Conservation (phyloP, 306 rosid species). For the Corylus americana region DNA sequence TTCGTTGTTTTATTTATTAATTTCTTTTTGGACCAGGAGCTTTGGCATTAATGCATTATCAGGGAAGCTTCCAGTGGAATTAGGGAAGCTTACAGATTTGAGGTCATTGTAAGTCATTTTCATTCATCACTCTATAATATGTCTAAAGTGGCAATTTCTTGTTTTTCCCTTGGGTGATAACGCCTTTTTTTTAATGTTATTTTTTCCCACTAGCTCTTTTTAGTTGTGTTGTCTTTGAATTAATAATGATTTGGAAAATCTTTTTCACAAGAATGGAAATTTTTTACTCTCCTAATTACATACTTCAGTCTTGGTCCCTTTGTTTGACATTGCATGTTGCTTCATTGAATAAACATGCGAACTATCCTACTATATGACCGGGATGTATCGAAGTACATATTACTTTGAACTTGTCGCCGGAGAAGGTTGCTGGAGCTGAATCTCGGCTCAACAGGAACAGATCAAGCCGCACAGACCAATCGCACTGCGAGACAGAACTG, state of each 20-base stretch:
- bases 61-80: slow-evolving; percentile 74
- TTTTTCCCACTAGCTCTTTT: background rate
- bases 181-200: background rate
- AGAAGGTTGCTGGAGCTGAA: too few relatives aligned
- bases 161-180: background rate
- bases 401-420: too few relatives aligned
- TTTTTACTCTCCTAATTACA: background rate
- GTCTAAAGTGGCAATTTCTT: background rate
- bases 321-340: background rate
- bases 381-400: background rate
- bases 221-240: background rate
- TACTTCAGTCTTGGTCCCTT: background rate
- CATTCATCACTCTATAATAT: background rate
- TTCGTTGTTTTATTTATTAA: slow-evolving; percentile 5
- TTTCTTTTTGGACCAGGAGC: slow-evolving; percentile 31
- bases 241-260: background rate
- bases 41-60: slow-evolving; percentile 67
- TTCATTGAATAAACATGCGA: background rate
- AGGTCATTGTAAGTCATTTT: slow-evolving; percentile 44
- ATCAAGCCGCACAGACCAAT: too few relatives aligned
- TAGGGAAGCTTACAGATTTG: slow-evolving; percentile 62
- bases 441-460: too few relatives aligned
- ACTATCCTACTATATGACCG: background rate
- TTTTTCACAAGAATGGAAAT: background rate
- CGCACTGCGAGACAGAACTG: too few relatives aligned